Evolutionary conservation across 495 filamentous ascomycete species (phyloP).

Genomic region (Ramalina peruviana): DNA sequence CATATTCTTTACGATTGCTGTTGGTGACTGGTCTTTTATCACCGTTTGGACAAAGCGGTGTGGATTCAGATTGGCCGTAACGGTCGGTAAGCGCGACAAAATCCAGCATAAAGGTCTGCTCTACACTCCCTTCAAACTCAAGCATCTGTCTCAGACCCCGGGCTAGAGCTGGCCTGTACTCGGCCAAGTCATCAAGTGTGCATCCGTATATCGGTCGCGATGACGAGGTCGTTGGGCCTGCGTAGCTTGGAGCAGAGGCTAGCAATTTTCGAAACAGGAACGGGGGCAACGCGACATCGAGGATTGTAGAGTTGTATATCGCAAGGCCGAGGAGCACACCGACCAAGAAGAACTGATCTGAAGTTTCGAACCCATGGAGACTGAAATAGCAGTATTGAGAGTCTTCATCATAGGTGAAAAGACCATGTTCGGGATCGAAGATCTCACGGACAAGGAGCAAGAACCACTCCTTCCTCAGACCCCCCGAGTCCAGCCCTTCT

Average conservation of each 20-base stretch:
- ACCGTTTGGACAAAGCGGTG: slow-evolving; percentile 65
- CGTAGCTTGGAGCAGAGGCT: slow-evolving; percentile 47
- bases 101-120: slow-evolving; percentile 67
- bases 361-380: slow-evolving; percentile 77
- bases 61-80: slow-evolving; percentile 52
- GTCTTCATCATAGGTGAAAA: slow-evolving; percentile 92
- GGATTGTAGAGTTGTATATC: slow-evolving; percentile 93
- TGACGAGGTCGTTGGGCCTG: slow-evolving; percentile 36
- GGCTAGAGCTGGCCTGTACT: slow-evolving; percentile 68
- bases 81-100: slow-evolving; percentile 68
- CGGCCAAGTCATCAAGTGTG: slow-evolving; percentile 71
- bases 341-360: slow-evolving; percentile 87
- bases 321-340: slow-evolving; percentile 80
- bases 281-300: slow-evolving; percentile 83
- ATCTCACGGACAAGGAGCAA: slow-evolving; percentile 79
- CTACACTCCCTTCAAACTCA: slow-evolving; percentile 75
- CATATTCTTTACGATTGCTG: slow-evolving; percentile 71
- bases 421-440: slow-evolving; percentile 80
- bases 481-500: slow-evolving; percentile 86
- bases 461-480: slow-evolving; percentile 93
- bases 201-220: slow-evolving; percentile 51
- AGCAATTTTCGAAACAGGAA: slow-evolving; percentile 85
- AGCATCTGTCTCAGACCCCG: slow-evolving; percentile 62
- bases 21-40: slow-evolving; percentile 71
- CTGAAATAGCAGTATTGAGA: slow-evolving; percentile 94